Evolutionary conservation across 768 basidiomycete genomes (phyloP), one percentile per base, ranked within the genome.

Genomic region (Serendipita vermifera): DNA sequence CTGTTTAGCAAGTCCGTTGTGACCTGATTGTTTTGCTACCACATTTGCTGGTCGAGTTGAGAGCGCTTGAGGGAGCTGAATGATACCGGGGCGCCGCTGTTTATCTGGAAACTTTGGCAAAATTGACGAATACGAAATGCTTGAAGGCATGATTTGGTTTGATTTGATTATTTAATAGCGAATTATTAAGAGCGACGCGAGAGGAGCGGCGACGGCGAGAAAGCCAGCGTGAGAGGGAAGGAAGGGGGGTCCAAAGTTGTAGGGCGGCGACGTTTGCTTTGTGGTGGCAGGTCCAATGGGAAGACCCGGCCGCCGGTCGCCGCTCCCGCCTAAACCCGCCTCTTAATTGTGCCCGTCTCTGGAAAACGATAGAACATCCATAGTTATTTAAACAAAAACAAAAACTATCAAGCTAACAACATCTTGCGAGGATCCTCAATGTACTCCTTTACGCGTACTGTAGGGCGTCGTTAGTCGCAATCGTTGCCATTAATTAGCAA

Each of bases 341-440:
- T 13, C 41, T 22, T 11, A 9, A 9, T 9, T 22, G 13, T n/a
- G 39, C 38, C 7, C 26, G 5, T 35, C 17, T 31, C 7, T 5
- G 14, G 22, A 6, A 9, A n/a, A n/a, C n/a, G n/a, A 43, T 24
- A 40, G 38, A 40, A 31, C 32, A 24, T 29, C 13, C 15, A 2
- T 5, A 27, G 22, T 7, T 6, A 46, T 48, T 2, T 46, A 43
- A 22, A 56, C 22, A 56, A 27, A 7, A 29, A n/a, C 27, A 53
- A 51, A 20, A 6, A 27, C 55, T 60, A 62, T 29, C 26, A 57
- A 11, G 54, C 58, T 29, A 87, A 77, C 33, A 87, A 73, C 88
- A 93, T 93, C 75, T 85, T 86, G 61, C 84, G 75, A n/a, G 91
- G 89, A 71, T 94, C 90, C 69, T 97, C 90, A 58, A 96, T 77